Conservation (phyloP, 768 basidiomycete genomes). For the Suillus spraguei region DNA sequence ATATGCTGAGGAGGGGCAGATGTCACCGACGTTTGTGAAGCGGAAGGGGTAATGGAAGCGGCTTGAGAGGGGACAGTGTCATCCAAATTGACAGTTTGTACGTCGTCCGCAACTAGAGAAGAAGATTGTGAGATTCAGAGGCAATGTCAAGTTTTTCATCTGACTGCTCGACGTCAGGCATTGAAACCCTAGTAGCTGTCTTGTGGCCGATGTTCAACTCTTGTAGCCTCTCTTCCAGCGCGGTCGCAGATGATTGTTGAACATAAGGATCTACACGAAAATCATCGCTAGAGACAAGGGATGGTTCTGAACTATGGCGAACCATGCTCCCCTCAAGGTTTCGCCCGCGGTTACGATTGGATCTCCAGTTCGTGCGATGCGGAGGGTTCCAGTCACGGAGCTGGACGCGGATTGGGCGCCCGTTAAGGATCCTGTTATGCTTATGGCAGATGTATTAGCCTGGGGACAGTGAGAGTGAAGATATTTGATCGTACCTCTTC, state of each 20-base stretch:
- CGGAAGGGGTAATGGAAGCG: slow-evolving; percentile 11
- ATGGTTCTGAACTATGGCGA: slow-evolving; percentile 30
- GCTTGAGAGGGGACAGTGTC: slow-evolving; percentile 16
- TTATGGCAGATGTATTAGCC: slow-evolving; percentile 30
- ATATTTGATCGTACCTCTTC: slow-evolving; percentile 51
- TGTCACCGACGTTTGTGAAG: slow-evolving; percentile 35
- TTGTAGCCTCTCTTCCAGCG: slow-evolving; percentile 17
- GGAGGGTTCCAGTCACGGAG: slow-evolving; percentile 67
- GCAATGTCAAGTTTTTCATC: neutral
- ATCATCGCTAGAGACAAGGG: slow-evolving; percentile 14
- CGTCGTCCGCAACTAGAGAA: neutral
- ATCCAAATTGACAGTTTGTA: slow-evolving; percentile 26
- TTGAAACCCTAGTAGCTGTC: slow-evolving; percentile 4
- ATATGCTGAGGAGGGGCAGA: slow-evolving; percentile 17
- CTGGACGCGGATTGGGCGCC: slow-evolving; percentile 75
- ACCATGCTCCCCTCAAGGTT: slow-evolving; percentile 31
- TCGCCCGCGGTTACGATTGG: slow-evolving; percentile 42
- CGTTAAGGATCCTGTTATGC: slow-evolving; percentile 72
- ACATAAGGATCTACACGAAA: slow-evolving; percentile 16
- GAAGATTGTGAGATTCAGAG: neutral
- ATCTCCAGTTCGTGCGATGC: slow-evolving; percentile 45
- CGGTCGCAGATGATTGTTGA: slow-evolving; percentile 12
- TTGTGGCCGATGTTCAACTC: slow-evolving; percentile 16
- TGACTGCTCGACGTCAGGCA: slow-evolving; percentile 1
- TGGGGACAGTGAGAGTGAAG: slow-evolving; percentile 6